Percentiles rank a stretch among this genome's conserved stretches.
Evolutionary conservation across 257 asterid genomes (phyloP).

Genomic region (Salvia miltiorrhiza): DNA sequence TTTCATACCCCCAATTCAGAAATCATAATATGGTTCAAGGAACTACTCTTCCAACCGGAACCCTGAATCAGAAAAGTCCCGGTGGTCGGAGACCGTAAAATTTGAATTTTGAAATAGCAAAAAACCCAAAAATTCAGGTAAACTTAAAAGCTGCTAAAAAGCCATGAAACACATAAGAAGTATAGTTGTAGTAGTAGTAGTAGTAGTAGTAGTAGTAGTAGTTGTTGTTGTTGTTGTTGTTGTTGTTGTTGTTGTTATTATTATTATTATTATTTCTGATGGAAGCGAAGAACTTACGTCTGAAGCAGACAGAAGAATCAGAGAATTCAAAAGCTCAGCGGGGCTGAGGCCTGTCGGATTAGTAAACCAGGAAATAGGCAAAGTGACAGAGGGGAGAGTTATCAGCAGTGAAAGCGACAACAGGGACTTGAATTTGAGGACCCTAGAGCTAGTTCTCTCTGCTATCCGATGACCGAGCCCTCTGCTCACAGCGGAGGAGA

Average conservation of each 20-base stretch:
- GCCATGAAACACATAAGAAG: too few relatives aligned
- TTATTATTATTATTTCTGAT: too few relatives aligned
- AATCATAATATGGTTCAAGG: too few relatives aligned
- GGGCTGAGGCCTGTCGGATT: conserved; percentile 85
- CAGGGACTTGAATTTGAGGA: conserved; percentile 73
- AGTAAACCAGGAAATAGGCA: conserved; percentile 79
- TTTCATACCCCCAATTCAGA: too few relatives aligned
- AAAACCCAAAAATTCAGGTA: neutral
- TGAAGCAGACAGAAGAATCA: conserved; percentile 59
- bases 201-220: too few relatives aligned
- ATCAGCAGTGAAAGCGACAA: conserved; percentile 83
- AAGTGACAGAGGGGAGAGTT: conserved; percentile 49
- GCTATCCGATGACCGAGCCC: conserved; percentile 60
- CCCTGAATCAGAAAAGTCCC: conserved; percentile 55
- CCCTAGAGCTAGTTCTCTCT: conserved; percentile 62
- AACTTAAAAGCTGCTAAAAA: too few relatives aligned
- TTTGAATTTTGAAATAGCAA: conserved; percentile 36
- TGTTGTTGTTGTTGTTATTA: too few relatives aligned
- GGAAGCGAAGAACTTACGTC: conserved; percentile 31
- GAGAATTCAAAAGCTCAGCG: conserved; percentile 75
- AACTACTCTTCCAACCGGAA: conserved; percentile 50
- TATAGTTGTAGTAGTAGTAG: too few relatives aligned
- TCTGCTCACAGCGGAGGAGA: conserved; percentile 16
- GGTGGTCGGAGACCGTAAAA: conserved; percentile 88
- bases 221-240: too few relatives aligned